Evolutionary conservation across 768 basidiomycete genomes (phyloP), one percentile per base, ranked within the genome.

Genomic region (Trametes elegans): DNA sequence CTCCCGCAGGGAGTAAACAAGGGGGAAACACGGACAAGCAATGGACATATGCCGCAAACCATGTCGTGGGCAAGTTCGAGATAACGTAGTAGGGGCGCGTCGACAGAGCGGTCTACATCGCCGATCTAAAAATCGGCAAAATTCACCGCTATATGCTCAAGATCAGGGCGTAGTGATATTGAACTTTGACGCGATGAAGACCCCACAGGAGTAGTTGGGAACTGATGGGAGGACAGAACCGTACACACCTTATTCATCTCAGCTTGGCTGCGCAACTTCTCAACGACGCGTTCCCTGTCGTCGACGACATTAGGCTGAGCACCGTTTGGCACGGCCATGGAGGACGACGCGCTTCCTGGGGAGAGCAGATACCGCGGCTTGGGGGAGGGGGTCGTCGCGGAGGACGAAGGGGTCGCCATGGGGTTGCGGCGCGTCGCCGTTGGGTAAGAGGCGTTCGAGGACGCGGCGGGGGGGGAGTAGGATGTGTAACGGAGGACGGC

Each of bases 371-470:
- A 87, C 67, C 79, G 71, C 68, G 84, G 76, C 60, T 85, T 84
- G 23, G 90, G 90, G 45, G 90, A 92, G 65, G 86, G 84, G 55
- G 89, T 90, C 68, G 90, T 91, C 64, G 87, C 79, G 59, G 88
- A 88, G 63, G 88, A 90, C 58, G 87, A n/a, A n/a, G n/a, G n/a
- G n/a, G n/a, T n/a, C n/a, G n/a, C n/a, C n/a, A n/a, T n/a, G n/a
- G n/a, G n/a, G n/a, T n/a, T n/a, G n/a, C n/a, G n/a, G 41, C 44
- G 57, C 42, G 59, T 53, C 56, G 55, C 46, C 55, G 52, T 24
- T 21, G 53, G 23, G 43, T 14, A n/a, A 19, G 40, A 27, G 11
- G 24, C 40, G 11, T 23, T 40, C 16, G 11, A 13, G 21, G 42
- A 43, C 48, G 35, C 38, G 31, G 46, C 24, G 36, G 47, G 14